Percentiles rank a stretch among this genome's conserved stretches.
These are phyloP conservation scores for Claviceps cyperi DNA, from an alignment of 2,329 filamentous ascomycete species.

Conservation along the genomic window DNA sequence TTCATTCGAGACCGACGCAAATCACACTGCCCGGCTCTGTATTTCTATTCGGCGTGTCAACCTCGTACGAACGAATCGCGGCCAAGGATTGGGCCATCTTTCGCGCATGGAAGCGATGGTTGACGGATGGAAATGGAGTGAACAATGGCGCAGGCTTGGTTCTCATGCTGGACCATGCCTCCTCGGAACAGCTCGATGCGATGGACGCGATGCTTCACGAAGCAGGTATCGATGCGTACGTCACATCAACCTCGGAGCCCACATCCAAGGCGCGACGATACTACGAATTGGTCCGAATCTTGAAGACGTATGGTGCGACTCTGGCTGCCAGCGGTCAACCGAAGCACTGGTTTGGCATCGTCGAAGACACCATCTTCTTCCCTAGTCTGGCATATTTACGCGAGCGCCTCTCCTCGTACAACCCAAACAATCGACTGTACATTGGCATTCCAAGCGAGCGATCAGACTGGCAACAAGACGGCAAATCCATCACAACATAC, in stretches of 20 bases:
- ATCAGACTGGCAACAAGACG: slow-evolving; percentile 27
- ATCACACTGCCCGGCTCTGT: slow-evolving; percentile 24
- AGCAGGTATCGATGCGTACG: slow-evolving; percentile 25
- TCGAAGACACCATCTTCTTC: slow-evolving; percentile 34
- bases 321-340: slow-evolving; percentile 20
- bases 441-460: slow-evolving; percentile 29
- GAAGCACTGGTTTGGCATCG: slow-evolving; percentile 28
- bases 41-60: slow-evolving; percentile 29
- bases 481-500: slow-evolving; percentile 22
- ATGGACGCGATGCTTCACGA: slow-evolving; percentile 18
- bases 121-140: slow-evolving; percentile 24
- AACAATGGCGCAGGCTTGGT: slow-evolving; percentile 30
- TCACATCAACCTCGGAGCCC: slow-evolving; percentile 17
- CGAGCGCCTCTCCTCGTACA: slow-evolving; percentile 21
- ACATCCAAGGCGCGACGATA: slow-evolving; percentile 22
- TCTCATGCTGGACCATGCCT: slow-evolving; percentile 26
- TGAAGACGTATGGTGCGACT: slow-evolving; percentile 19
- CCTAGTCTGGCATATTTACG: slow-evolving; percentile 26
- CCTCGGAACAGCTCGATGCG: slow-evolving; percentile 17
- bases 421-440: slow-evolving; percentile 20
- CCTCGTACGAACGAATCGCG: slow-evolving; percentile 25
- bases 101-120: slow-evolving; percentile 30
- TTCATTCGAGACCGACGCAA: slow-evolving; percentile 16
- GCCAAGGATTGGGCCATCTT: slow-evolving; percentile 25
- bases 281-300: slow-evolving; percentile 21